Base-by-base conservation (phyloP, 2,329 filamentous ascomycete species). In the Hypocreales sp. region DNA sequence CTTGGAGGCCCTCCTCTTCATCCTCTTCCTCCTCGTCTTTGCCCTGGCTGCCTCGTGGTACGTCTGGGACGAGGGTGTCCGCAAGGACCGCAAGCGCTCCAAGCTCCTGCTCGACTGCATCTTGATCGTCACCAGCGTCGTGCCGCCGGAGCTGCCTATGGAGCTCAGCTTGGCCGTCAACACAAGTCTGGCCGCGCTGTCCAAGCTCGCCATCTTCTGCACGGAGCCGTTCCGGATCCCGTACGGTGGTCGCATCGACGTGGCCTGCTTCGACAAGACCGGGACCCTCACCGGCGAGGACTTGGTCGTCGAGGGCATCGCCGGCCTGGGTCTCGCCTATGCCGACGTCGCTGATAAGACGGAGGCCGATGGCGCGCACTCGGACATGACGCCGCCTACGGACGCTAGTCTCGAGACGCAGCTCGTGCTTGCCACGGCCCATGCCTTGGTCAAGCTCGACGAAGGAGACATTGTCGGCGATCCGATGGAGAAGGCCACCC, bases 201-300 rank as follows among this genome's bases (percentile, higher is more conserved):
- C 86, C 56, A 92, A 87, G 53, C 87, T 78, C 41, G 90, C 92
- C 34, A 98, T 98, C 44, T 98, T 93, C 64, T 98, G 90, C 50
- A 98, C 90, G 3, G 92, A 98, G 52, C 90, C 90, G 16, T 98
- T 98, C 72, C 78, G 90, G 31, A 98, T 98, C 44, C 92, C 92
- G 1, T 95, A 80, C 42, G 92, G 86, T 39, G 90, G 90, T 18
- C 81, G 90, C 37, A 80, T 98, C 33, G 92, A 98, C 50, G 69
- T 98, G 29, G 86, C 90, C 36, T 98, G 90, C 59, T 98, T 98
- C 40, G 90, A 98, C 56, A 98, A 98, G 64, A 98, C 90, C 9
- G 90, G 90, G 39, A 98, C 90, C 2, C 58, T 98, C 32, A 98
- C 90, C 20, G 90, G 90, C 26, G 90, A 98, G 50, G 87, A 98